Conservation (phyloP, 2,329 filamentous ascomycete genomes). For the Penicillium sp. region DNA sequence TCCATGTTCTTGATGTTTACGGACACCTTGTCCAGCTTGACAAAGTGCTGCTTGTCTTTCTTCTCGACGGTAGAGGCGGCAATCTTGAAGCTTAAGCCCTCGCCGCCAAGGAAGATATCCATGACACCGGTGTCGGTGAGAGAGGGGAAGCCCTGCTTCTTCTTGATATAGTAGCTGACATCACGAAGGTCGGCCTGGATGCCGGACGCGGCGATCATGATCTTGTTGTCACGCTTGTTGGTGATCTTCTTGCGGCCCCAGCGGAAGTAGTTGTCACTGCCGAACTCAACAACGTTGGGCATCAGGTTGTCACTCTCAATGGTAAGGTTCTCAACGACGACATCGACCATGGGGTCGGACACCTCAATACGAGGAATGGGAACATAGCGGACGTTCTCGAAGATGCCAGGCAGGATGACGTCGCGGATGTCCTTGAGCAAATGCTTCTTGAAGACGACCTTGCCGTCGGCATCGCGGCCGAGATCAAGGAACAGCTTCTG, state of each 20-base stretch:
- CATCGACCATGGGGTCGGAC: slow-evolving; percentile 77
- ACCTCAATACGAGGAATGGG: slow-evolving; percentile 94
- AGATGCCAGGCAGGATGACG: slow-evolving; percentile 76
- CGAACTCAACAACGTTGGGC: slow-evolving; percentile 85
- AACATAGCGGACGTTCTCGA: slow-evolving; percentile 85
- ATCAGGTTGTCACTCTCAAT: slow-evolving; percentile 96
- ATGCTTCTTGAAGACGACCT: slow-evolving; percentile 87
- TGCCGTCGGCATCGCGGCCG: slow-evolving; percentile 82
- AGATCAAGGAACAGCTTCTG: slow-evolving; percentile 86
- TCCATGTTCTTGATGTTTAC: slow-evolving; percentile 78
- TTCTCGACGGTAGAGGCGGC: slow-evolving; percentile 78
- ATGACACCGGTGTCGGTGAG: slow-evolving; percentile 84
- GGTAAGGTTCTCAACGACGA: slow-evolving; percentile 89
- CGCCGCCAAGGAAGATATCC: slow-evolving; percentile 82
- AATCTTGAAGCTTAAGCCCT: slow-evolving; percentile 88
- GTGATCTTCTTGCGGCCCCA: slow-evolving; percentile 87
- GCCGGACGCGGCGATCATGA: slow-evolving; percentile 82
- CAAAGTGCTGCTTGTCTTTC: slow-evolving; percentile 75
- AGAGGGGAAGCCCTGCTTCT: slow-evolving; percentile 87
- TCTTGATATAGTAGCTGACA: slow-evolving; percentile 92
- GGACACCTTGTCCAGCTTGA: slow-evolving; percentile 88
- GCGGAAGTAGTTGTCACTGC: slow-evolving; percentile 89
- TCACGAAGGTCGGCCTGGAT: slow-evolving; percentile 87
- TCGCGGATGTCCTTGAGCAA: slow-evolving; percentile 84
- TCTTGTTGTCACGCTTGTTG: slow-evolving; percentile 77